Evolutionary conservation across 306 rosid species (phyloP), one percentile per base, ranked within the genome.

Genomic region (Trifolium dubium): DNA sequence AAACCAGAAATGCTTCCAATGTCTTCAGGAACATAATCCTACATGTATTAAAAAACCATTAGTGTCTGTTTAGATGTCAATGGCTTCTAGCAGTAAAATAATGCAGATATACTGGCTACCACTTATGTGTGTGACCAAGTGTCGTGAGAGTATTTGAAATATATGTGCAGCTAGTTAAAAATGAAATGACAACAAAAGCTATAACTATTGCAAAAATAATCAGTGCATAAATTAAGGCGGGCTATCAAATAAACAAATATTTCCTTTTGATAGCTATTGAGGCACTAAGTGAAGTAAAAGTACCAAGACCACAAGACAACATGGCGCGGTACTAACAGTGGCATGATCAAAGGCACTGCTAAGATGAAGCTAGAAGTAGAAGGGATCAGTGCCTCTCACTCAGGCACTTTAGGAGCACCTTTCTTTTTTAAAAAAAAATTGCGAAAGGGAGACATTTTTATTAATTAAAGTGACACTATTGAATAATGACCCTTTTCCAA

Each of bases 1-100:
- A 94, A 89, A 74, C 95, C 75, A 64, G 97, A 92, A 71, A 94
- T 89, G 85, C 99, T 88, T 84, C 85, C 96, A 13, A 88, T 84
- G 84, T 94, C 96, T 76, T 94, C 97, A 14, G 97, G 99, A 72
- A 94, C 92, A 73, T 86, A 89, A 74, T 94, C 97, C 97, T 94
- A 86, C 73, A 84, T 9, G 73, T 43, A 13, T 64, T 19, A 37
- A 34, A 50, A 74, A 32, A 37, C 17, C 6, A 18, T 67, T 31
- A 59, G 50, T 68, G 74, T 19, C 66, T 29, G 37, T 43, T 53
- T 31, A 54, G 63, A 70, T 62, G 28, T 31, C 40, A 14, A 6
- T 23, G 53, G 65, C 67, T 66, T 78, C 39, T 67, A 32, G 29
- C 10, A 70, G 68, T 13, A 76, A 62, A 72, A 67, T 23, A 60